Evolutionary conservation across 192 early-diverging fungal species (phyloP).

Genomic region (Coemansia sp.): DNA sequence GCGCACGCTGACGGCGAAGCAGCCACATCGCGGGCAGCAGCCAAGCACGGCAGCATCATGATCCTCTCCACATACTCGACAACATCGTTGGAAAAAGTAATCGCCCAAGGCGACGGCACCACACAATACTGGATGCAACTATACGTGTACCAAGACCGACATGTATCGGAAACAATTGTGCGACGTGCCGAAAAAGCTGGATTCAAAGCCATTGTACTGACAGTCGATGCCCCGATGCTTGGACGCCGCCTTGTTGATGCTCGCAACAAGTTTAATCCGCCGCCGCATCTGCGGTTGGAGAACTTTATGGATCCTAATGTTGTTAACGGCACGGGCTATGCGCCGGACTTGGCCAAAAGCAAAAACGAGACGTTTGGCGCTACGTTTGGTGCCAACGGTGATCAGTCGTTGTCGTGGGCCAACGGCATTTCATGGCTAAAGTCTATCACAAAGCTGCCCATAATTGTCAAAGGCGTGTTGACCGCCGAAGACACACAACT

Average conservation of each 20-base stretch:
- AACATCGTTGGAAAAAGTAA: conserved; percentile 65
- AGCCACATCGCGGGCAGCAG: conserved; percentile 62
- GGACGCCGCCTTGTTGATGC: conserved; percentile 60
- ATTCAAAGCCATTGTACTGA: conserved; percentile 67
- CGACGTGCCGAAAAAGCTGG: conserved; percentile 72
- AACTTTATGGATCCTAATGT: conserved; percentile 58
- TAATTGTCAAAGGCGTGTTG: conserved; percentile 92
- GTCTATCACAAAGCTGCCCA: conserved; percentile 79
- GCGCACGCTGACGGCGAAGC: conserved; percentile 67
- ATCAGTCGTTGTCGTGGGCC: conserved; percentile 81
- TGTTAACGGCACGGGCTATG: conserved; percentile 11
- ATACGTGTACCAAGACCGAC: conserved; percentile 76
- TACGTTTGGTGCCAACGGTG: conserved; percentile 55
- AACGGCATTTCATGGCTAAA: conserved; percentile 84
- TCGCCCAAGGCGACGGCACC: conserved; percentile 46
- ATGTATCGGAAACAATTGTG: conserved; percentile 64
- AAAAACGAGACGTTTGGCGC: conserved; percentile 45
- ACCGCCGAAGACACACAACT: conserved; percentile 86
- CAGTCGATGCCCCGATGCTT: conserved; percentile 60
- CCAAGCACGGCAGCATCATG: conserved; percentile 52
- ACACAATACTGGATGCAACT: conserved; percentile 75
- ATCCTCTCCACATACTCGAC: conserved; percentile 66
- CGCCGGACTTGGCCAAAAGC: conserved; percentile 11
- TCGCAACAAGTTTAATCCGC: conserved; percentile 62
- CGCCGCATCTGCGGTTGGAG: conserved; percentile 61